Base-by-base conservation (phyloP, 495 filamentous ascomycete genomes). In the Pseudomonodictys pantanalensis region DNA sequence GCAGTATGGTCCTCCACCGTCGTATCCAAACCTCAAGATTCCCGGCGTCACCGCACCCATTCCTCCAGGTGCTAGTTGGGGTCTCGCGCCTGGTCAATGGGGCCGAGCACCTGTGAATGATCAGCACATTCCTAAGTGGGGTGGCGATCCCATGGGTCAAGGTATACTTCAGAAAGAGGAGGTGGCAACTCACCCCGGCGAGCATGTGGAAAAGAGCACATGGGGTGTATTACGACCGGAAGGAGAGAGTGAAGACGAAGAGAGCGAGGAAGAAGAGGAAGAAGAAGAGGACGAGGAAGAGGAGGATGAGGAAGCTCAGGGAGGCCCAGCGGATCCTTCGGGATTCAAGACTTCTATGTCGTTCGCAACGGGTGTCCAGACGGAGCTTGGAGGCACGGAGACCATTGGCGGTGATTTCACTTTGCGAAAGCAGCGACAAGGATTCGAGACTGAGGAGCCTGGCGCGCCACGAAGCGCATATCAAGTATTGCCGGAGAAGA, bases 221-320 rank as follows among this genome's bases (percentile, higher is more conserved):
- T 98, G 93, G 93, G 93, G 93, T 24, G 90, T 96, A 69, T 76
- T 98, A n/a, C 90, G 95, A 66, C 82, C 84, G 1, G 90, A 95
- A 56, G 89, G 88, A 52, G 87, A 91, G 59, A 89, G 89, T 51
- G 81, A 83, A 10, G 78, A 78, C 0, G 83, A 84, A 18, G 82
- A 85, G 5, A 83, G 85, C 8, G 85, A 87, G 0, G 86, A 87
- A 9, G 82, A 85, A 5, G 88, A 95, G 28, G 89, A 89, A 6
- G 88, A 85, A 12, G 86, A 85, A 2, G 72, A 73, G 23, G 73
- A 73, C 2, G 68, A 73, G 18, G 71, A 72, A 8, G 69, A 63
- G 9, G 67, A 66, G 4, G 62, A 50, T 5, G 68, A 68, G 2
- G 87, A 84, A 12, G 83, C 85, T 47, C 76, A 75, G 18, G 75